Percentiles rank a stretch among this genome's conserved stretches.
These are phyloP conservation scores for Pythium monospermum DNA, from an alignment of 352 stramenopile genomes.

Conservation along the genomic window DNA sequence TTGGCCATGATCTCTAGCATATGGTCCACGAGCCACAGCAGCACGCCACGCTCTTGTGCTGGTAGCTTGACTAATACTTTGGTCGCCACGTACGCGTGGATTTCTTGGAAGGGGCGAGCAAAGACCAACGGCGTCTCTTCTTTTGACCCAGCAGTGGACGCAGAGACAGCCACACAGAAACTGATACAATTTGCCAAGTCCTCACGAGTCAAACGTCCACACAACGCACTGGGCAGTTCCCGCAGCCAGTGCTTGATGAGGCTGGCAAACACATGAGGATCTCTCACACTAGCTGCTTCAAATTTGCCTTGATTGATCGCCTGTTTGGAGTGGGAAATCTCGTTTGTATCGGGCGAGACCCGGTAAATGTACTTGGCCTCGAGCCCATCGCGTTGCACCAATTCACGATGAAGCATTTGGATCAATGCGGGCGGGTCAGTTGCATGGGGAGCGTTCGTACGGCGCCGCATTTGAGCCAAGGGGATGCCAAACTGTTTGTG, in stretches of 20 bases:
- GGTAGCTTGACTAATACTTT: slow-evolving; percentile 26
- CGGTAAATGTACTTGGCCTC: slow-evolving; percentile 55
- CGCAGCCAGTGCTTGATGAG: slow-evolving; percentile 64
- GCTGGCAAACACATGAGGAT: slow-evolving; percentile 53
- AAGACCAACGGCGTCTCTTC: slow-evolving; percentile 4
- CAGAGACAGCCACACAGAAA: neutral
- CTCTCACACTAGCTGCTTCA: slow-evolving; percentile 23
- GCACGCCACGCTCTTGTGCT: slow-evolving; percentile 26
- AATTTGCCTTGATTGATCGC: slow-evolving; percentile 48
- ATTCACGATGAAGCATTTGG: slow-evolving; percentile 49
- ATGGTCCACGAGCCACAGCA: slow-evolving; percentile 69
- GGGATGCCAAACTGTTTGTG: slow-evolving; percentile 52
- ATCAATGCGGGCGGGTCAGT: slow-evolving; percentile 40
- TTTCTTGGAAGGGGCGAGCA: slow-evolving; percentile 6
- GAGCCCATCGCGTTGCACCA: slow-evolving; percentile 38
- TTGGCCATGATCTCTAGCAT: slow-evolving; percentile 45
- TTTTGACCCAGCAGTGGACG: no score
- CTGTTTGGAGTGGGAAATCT: slow-evolving; percentile 34
- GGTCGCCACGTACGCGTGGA: slow-evolving; percentile 8
- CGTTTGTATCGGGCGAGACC: slow-evolving; percentile 37
- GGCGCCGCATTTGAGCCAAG: slow-evolving; percentile 37
- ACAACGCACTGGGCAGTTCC: slow-evolving; percentile 40
- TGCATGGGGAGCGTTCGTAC: slow-evolving; percentile 21
- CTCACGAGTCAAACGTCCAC: slow-evolving; percentile 11
- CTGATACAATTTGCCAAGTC: slow-evolving; percentile 12